These are phyloP conservation scores for Solanum aculeatissimum DNA, from an alignment of 305 asterid genomes.

Conservation along the genomic window DNA sequence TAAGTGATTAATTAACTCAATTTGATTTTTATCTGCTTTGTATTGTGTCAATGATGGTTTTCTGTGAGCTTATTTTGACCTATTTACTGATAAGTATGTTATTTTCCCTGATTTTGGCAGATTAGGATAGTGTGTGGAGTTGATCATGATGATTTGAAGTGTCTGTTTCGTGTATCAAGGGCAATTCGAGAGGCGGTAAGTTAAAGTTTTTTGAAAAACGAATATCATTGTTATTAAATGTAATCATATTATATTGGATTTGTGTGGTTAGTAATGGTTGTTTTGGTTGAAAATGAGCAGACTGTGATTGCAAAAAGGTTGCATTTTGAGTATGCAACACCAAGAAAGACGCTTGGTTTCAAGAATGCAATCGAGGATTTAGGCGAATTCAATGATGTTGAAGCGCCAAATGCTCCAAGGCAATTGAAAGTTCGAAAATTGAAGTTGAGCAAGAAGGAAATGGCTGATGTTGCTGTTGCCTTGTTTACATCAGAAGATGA, in stretches of 20 bases:
- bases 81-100: neutral
- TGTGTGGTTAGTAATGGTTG: neutral
- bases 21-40: neutral
- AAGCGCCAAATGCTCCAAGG: slow-evolving; percentile 14
- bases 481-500: slow-evolving; percentile 1
- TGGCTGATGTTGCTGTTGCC: neutral
- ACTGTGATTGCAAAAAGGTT: slow-evolving; percentile 4
- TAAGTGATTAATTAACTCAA: slow-evolving; percentile 8
- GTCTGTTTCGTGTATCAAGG: slow-evolving; percentile 17
- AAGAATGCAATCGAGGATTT: neutral
- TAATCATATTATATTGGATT: neutral
- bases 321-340: slow-evolving; percentile 14
- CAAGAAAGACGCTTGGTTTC: slow-evolving; percentile 5
- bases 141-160: slow-evolving; percentile 37
- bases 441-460: neutral
- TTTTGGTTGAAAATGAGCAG: neutral
- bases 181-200: slow-evolving; percentile 11
- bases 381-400: slow-evolving; percentile 3
- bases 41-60: neutral
- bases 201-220: neutral
- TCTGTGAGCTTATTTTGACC: neutral
- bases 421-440: neutral
- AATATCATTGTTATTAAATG: no score
- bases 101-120: slow-evolving; percentile 4
- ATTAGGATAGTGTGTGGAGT: slow-evolving; percentile 26